These are phyloP conservation scores for Leishmania tarentolae DNA, from an alignment of 208 protist genomes.

Conservation along the genomic window DNA sequence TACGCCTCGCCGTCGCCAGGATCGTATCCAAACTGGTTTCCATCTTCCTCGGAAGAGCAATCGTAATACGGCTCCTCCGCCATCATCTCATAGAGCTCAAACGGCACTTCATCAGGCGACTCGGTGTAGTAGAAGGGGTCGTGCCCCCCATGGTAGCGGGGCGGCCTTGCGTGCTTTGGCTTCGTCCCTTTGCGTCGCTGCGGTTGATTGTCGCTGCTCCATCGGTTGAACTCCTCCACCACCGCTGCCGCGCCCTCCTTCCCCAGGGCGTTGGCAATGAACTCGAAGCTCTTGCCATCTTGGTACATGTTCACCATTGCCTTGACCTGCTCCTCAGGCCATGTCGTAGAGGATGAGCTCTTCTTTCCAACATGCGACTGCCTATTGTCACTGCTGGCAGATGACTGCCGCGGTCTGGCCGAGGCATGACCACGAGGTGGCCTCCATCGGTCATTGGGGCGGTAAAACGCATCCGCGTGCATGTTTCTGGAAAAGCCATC, in stretches of 20 bases:
- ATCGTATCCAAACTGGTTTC: slow-evolving; percentile 64
- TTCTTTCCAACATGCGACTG: slow-evolving; percentile 10
- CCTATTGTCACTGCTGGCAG: slow-evolving; percentile 11
- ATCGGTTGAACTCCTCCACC: slow-evolving; percentile 84
- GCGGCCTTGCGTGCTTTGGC: slow-evolving; percentile 8
- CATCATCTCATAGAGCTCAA: slow-evolving; percentile 55
- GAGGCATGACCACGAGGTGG: slow-evolving; percentile 11
- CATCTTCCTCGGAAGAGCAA: slow-evolving; percentile 17
- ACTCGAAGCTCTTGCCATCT: slow-evolving; percentile 92
- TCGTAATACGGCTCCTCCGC: slow-evolving; percentile 43
- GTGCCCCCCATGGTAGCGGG: slow-evolving; percentile 9
- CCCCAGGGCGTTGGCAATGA: slow-evolving; percentile 88
- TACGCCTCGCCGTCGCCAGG: slow-evolving; percentile 32
- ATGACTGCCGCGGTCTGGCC: slow-evolving; percentile 5
- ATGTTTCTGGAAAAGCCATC: slow-evolving; percentile 32
- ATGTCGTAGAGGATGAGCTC: slow-evolving; percentile 61
- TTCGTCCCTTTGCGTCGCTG: slow-evolving; percentile 21
- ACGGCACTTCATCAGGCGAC: slow-evolving; percentile 68
- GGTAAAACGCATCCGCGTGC: slow-evolving; percentile 29
- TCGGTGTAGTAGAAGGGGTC: slow-evolving; percentile 68
- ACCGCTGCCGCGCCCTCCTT: slow-evolving; percentile 59
- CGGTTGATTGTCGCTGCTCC: slow-evolving; percentile 63
- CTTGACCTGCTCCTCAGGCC: slow-evolving; percentile 69
- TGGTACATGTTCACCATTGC: slow-evolving; percentile 92
- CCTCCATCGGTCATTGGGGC: slow-evolving; percentile 14